Conservation (phyloP, 2,329 filamentous ascomycete genomes). For the Orbilia quercus region DNA sequence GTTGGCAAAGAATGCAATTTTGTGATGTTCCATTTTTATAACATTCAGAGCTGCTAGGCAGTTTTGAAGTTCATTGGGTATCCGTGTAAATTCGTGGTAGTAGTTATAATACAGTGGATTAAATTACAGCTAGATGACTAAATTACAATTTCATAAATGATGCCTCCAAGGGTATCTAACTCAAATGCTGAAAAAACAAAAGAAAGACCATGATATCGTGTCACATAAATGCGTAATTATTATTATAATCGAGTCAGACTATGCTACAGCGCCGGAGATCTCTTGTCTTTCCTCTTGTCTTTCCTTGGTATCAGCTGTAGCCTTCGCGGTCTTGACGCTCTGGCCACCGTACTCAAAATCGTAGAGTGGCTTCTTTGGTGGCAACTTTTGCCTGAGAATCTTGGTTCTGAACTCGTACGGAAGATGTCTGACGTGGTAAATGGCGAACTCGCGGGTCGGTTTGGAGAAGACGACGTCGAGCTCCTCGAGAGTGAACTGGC, state of each 20-base stretch:
- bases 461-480: slow-evolving; percentile 63
- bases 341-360: slow-evolving; percentile 34
- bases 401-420: slow-evolving; percentile 30
- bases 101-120: too few relatives aligned
- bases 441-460: slow-evolving; percentile 27
- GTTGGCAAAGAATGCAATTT: too few relatives aligned
- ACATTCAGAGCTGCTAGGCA: too few relatives aligned
- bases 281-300: not conserved
- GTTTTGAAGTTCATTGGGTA: too few relatives aligned
- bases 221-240: slow-evolving; percentile 3
- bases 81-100: not conserved
- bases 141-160: too few relatives aligned
- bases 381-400: slow-evolving; percentile 28
- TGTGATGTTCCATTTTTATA: too few relatives aligned
- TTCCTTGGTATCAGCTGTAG: not conserved
- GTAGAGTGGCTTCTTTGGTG: slow-evolving; percentile 35
- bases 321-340: slow-evolving; percentile 8
- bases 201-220: not conserved
- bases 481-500: slow-evolving; percentile 66
- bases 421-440: slow-evolving; percentile 32
- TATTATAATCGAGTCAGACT: not conserved
- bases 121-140: too few relatives aligned
- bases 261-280: slow-evolving; percentile 10
- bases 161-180: not conserved
- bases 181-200: not conserved